Conservation (phyloP, 495 filamentous ascomycete species). For the Bacidia rubella region DNA sequence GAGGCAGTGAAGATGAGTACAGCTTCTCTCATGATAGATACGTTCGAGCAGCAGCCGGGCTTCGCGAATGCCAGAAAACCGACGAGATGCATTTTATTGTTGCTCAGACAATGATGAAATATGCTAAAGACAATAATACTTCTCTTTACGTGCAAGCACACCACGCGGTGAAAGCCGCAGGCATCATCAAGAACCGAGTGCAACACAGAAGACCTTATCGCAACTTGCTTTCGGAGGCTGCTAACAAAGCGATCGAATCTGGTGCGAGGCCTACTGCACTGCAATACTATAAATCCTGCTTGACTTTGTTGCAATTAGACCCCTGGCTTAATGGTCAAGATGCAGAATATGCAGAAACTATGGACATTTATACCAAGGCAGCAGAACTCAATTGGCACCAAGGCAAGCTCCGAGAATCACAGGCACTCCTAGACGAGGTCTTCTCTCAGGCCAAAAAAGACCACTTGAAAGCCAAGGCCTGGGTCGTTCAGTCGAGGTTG, state of each 20-base stretch:
- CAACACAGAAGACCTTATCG: conserved; percentile 48
- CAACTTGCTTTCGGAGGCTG: conserved; percentile 61
- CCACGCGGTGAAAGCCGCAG: conserved; percentile 61
- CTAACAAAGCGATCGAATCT: conserved; percentile 59
- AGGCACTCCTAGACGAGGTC: conserved; percentile 47
- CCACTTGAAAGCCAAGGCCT: conserved; percentile 64
- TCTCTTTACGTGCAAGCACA: conserved; percentile 51
- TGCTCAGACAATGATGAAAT: conserved; percentile 61
- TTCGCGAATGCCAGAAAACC: conserved; percentile 52
- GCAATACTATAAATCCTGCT: conserved; percentile 61
- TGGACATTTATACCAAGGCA: conserved; percentile 56
- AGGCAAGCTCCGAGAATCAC: conserved; percentile 48
- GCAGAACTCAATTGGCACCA: conserved; percentile 75
- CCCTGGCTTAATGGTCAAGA: conserved; percentile 68
- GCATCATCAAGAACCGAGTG: conserved; percentile 55
- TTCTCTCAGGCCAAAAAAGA: conserved; percentile 51
- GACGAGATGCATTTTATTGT: conserved; percentile 81
- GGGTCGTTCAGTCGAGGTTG: conserved; percentile 64
- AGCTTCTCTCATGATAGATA: conserved; percentile 78
- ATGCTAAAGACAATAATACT: conserved; percentile 42
- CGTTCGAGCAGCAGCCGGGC: conserved; percentile 53
- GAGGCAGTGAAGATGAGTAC: conserved; percentile 64
- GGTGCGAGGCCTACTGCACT: conserved; percentile 67
- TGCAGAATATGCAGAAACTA: conserved; percentile 71
- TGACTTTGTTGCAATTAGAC: conserved; percentile 62